Conservation (phyloP, 2,329 filamentous ascomycete genomes). For the Decorospora gaudefroyi region DNA sequence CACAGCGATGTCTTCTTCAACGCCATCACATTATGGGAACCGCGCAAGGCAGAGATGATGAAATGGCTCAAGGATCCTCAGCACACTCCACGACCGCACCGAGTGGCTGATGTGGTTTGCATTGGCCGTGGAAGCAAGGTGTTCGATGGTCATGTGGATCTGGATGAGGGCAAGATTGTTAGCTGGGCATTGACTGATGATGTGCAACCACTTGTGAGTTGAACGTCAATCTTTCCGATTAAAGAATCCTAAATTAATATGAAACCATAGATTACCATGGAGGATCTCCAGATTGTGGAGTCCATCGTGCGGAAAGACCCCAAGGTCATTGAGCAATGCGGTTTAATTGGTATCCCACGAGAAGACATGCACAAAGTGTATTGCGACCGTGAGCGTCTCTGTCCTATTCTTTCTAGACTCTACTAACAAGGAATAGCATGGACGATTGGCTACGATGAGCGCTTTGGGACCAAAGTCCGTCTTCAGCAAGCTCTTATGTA, state of each 20-base stretch:
- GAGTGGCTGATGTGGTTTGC: constrained; percentile 80
- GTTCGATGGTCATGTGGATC: constrained; percentile 79
- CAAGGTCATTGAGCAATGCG: constrained; percentile 88
- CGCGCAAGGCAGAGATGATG: constrained; percentile 81
- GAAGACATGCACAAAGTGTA: constrained; percentile 95
- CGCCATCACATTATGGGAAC: constrained; percentile 81
- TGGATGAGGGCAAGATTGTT: constrained; percentile 67
- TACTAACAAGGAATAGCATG: constrained; percentile 60
- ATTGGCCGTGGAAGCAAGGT: constrained; percentile 79
- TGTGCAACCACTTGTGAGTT: constrained; percentile 75
- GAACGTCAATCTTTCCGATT: background rate
- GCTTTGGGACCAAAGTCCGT: constrained; percentile 76
- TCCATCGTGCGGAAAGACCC: constrained; percentile 74
- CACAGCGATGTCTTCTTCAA: constrained; percentile 80
- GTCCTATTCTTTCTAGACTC: background rate
- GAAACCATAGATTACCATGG: constrained; percentile 75
- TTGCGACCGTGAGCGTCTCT: constrained; percentile 72
- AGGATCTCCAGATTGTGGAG: constrained; percentile 83
- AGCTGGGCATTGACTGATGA: constrained; percentile 76
- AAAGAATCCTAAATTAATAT: constrained; percentile 1
- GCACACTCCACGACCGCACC: constrained; percentile 64
- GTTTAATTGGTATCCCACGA: constrained; percentile 75
- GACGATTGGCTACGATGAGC: constrained; percentile 94
- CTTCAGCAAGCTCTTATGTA: constrained; percentile 96
- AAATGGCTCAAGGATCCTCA: constrained; percentile 73